A percentile compares a stretch with the other conserved stretches of the same genome.
phyloP scores from a whole-genome alignment of 805 yeast species.

The Kazachstania taianensis region DNA sequence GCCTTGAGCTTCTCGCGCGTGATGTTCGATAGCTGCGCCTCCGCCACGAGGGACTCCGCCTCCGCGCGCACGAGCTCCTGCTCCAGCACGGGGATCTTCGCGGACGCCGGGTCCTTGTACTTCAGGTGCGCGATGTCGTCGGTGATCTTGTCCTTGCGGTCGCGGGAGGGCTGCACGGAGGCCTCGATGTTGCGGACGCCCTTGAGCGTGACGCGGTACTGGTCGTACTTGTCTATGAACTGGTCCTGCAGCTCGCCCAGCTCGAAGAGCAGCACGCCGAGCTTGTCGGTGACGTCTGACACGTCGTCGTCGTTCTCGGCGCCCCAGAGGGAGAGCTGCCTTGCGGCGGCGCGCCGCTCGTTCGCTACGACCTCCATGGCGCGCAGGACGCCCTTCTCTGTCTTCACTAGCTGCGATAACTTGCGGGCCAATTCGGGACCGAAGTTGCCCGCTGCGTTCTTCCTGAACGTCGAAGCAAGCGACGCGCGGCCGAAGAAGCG shows the following conservation, averaged over 20 bases:
- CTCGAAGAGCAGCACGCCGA: slow-evolving; percentile 92
- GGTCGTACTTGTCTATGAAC: slow-evolving; percentile 96
- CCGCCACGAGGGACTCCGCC: slow-evolving; percentile 98
- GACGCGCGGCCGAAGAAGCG: slow-evolving; percentile 70
- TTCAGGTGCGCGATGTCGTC: slow-evolving; percentile 96
- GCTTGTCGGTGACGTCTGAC: slow-evolving; percentile 91
- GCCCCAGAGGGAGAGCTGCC: slow-evolving; percentile 96
- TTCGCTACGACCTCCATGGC: slow-evolving; percentile 85
- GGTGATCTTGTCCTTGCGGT: slow-evolving; percentile 93
- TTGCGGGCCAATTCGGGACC: slow-evolving; percentile 95
- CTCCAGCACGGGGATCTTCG: slow-evolving; percentile 89
- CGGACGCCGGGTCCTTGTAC: slow-evolving; percentile 96
- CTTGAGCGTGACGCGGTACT: slow-evolving; percentile 92
- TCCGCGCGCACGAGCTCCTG: slow-evolving; percentile 98
- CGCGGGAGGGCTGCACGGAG: slow-evolving; percentile 96
- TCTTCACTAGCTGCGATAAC: slow-evolving; percentile 82
- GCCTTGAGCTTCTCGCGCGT: slow-evolving; percentile 97
- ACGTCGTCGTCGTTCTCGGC: slow-evolving; percentile 96
- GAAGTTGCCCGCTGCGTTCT: slow-evolving; percentile 77
- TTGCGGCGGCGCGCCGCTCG: slow-evolving; percentile 93
- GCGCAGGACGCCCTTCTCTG: slow-evolving; percentile 93
- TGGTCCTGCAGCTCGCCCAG: slow-evolving; percentile 97
- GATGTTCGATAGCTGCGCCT: slow-evolving; percentile 95
- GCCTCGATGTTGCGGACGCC: slow-evolving; percentile 93
- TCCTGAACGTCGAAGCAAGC: slow-evolving; percentile 61